phyloP scores from a whole-genome alignment of 106 monocot species.

The Hemerocallis citrina region DNA sequence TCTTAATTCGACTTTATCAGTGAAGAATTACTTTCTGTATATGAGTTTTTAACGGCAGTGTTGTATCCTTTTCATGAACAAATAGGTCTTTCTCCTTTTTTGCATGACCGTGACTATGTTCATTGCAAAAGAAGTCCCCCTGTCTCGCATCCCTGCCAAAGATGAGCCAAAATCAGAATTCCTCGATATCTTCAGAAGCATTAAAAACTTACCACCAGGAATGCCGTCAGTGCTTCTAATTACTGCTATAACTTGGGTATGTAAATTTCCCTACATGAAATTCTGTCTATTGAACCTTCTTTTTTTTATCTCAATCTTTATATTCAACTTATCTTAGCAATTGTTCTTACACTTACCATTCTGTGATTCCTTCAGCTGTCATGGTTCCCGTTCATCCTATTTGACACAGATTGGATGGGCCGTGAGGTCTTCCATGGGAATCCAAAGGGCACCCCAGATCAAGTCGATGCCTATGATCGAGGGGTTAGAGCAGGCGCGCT shows the following conservation, averaged over 20 bases:
- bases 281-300: not conserved
- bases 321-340: constrained; percentile 2
- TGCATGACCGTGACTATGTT: constrained; percentile 37
- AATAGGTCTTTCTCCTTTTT: constrained; percentile 36
- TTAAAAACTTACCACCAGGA: constrained; percentile 60
- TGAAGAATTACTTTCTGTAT: too few relatives aligned
- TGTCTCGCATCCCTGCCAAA: constrained; percentile 1
- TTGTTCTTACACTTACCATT: not conserved
- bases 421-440: constrained; percentile 92
- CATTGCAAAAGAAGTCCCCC: constrained; percentile 40
- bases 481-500: constrained; percentile 89
- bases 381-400: constrained; percentile 98
- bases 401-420: constrained; percentile 99
- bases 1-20: too few relatives aligned
- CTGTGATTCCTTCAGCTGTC: constrained; percentile 38
- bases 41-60: too few relatives aligned
- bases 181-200: constrained; percentile 22
- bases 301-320: too few relatives aligned
- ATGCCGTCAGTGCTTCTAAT: constrained; percentile 54
- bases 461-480: constrained; percentile 43
- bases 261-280: not conserved
- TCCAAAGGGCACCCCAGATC: constrained; percentile 44
- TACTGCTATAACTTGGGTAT: constrained; percentile 63
- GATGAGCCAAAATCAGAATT: constrained; percentile 12
- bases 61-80: not conserved